phyloP scores from a whole-genome alignment of 768 basidiomycete species.

The Lactarius pseudohatsudake region DNA sequence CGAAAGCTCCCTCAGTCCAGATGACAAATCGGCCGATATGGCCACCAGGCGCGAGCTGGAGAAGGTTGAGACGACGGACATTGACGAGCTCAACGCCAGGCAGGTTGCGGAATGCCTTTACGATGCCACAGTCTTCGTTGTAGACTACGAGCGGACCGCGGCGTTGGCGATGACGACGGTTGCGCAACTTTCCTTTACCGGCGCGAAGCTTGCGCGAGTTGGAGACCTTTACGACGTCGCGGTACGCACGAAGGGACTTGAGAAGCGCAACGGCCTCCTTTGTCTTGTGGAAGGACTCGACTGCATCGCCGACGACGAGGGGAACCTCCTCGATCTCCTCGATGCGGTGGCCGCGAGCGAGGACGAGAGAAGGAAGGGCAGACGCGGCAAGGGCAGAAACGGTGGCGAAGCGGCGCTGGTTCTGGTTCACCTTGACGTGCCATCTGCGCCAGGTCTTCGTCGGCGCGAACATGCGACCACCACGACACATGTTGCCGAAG shows the following conservation, averaged over 20 bases:
- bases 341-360: slow-evolving; percentile 98
- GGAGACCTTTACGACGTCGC: slow-evolving; percentile 94
- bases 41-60: slow-evolving; percentile 99
- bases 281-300: slow-evolving; percentile 92
- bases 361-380: slow-evolving; percentile 95
- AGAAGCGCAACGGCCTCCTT: slow-evolving; percentile 95
- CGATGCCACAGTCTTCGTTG: slow-evolving; percentile 95
- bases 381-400: slow-evolving; percentile 98
- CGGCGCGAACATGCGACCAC: slow-evolving; percentile 99
- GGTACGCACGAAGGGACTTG: slow-evolving; percentile 85
- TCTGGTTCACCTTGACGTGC: slow-evolving; percentile 99
- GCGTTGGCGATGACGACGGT: slow-evolving; percentile 94
- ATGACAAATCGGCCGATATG: slow-evolving; percentile 99
- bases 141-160: slow-evolving; percentile 97
- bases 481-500: slow-evolving; percentile 99
- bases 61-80: slow-evolving; percentile 91
- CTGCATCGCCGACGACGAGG: slow-evolving; percentile 75
- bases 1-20: slow-evolving; percentile 97
- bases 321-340: slow-evolving; percentile 97
- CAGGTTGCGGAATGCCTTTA: slow-evolving; percentile 97
- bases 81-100: slow-evolving; percentile 98
- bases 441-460: slow-evolving; percentile 99
- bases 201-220: slow-evolving; percentile 96
- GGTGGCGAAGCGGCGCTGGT: slow-evolving; percentile 96
- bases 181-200: slow-evolving; percentile 96